Evolutionary conservation across 2,329 filamentous ascomycete genomes (phyloP), one percentile per base, ranked within the genome.

Genomic region (Macrophomina pseudophaseolina): DNA sequence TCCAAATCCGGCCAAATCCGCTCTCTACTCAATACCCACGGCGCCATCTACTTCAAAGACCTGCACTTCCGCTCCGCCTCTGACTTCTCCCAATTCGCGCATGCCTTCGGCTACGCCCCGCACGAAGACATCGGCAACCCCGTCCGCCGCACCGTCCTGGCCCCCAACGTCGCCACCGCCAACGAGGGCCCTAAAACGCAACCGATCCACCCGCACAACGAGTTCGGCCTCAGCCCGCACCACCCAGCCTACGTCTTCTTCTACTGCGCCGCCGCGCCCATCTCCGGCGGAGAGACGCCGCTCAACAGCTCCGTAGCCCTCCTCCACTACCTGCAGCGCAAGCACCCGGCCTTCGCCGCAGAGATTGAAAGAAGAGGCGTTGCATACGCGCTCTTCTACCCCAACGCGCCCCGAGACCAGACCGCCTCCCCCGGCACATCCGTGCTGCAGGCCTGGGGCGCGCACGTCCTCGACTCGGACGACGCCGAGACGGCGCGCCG

Each of bases 41-140:
- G 68, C 18, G 68, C 68, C 1, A 69, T 70, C 9, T 68, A 67
- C 56, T 70, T 70, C 64, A 33, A 62, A 30, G 32, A 69, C 44
- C 54, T 70, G 14, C 16, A 53, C 33, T 64, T 68, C 11, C 4
- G 4, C 5, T 33, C 11, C 30, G 58, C 56, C 38, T 30, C 23
- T n/a, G 66, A 68, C 14, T 70, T 70, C 46, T 69, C 68, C 12
- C 40, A 66, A 14, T 69, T 69, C 58, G 63, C 67, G 6, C 64
- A 67, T 49, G 68, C 69, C 4, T 70, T 69, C 52, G 44, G 48
- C 32, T 70, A 42, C 35, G n/a, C 38, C 7, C 59, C 69, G 5
- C 69, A 69, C 54, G 68, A 70, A 51, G 68, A 68, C 23, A 69
- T 69, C 49, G 68, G 68, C 5, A 69, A 69, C 33, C 67, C 65